Base-by-base conservation (phyloP, 148 eudicot species). In the Heliosperma pusillum region DNA sequence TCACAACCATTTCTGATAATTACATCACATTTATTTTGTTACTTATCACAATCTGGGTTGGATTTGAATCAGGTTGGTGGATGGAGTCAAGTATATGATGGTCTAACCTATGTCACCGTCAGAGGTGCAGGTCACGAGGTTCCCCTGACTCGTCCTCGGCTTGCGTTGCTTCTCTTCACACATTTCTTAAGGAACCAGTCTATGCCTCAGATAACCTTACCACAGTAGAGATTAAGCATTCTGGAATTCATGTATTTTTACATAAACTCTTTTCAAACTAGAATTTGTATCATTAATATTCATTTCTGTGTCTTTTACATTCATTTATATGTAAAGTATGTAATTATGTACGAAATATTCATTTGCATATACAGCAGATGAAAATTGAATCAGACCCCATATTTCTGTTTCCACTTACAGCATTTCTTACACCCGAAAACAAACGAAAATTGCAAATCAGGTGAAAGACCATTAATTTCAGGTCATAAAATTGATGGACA, bases 71-170 rank as follows among this genome's bases (percentile, higher is more conserved):
- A 76, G 76, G 83, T 80, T 45, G 80, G 77, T 20, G 83, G 83
- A 19, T 76, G 83, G 83, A 80, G 77, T 57, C 69, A 80, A 72
- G 69, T 80, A 22, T 80, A 80, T 76, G 74, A 80, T 5, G 83
- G 83, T 47, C 77, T 76, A 22, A 81, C 83, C 50, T 81, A 72
- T 67, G 83, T 81, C 66, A 81, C 83, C 33, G 77, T 80, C 24
- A 66, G 80, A 24, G 83, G 83, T 30, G 83, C 83, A 66, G 83
- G 83, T 33, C 83, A 80, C n/a, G 83, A 80, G 64, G 80, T 80
- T 76, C 80, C 83, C 10, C 62, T 80, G 58, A 80, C 80, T 13
- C 73, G 70, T 13, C 83, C 83, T 17, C 40, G 44, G 21, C 83
- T 57, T 10, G 83, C 77, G 11, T 36, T 80, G 77, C 70, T 65